phyloP scores from a whole-genome alignment of 495 filamentous ascomycete species.

The Annulohypoxylon maeteangense region DNA sequence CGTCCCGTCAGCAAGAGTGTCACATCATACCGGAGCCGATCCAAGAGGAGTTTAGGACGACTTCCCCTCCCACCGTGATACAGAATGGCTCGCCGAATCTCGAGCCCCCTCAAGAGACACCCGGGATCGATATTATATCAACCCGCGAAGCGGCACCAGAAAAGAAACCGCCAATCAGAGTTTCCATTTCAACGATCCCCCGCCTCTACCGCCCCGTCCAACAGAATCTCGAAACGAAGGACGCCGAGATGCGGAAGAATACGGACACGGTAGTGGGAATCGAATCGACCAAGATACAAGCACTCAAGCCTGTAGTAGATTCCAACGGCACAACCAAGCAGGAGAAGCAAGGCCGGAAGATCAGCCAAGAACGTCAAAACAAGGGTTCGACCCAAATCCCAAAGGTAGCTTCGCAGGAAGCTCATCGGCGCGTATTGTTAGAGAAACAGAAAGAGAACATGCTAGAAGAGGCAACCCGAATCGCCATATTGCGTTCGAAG shows the following conservation, averaged over 20 bases:
- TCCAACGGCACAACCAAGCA: conserved; percentile 1
- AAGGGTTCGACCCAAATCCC: background rate
- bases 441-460: conserved; percentile 23
- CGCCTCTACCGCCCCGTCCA: conserved; percentile 21
- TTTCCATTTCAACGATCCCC: conserved; percentile 33
- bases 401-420: conserved; percentile 4
- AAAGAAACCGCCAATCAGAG: conserved; percentile 30
- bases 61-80: conserved; percentile 50
- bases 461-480: conserved; percentile 35
- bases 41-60: conserved; percentile 37
- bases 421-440: conserved; percentile 11
- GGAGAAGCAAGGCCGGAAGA: conserved; percentile 6
- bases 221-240: conserved; percentile 16
- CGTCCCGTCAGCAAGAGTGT: conserved; percentile 14
- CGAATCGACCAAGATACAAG: conserved; percentile 10
- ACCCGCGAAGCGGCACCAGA: conserved; percentile 17
- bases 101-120: conserved; percentile 41
- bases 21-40: conserved; percentile 29
- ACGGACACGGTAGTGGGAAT: background rate
- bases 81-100: conserved; percentile 53
- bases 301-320: background rate
- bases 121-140: conserved; percentile 41
- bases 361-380: conserved; percentile 8
- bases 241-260: background rate
- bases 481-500: conserved; percentile 37